These are phyloP conservation scores for Trichophaea hybrida DNA, from an alignment of 2,329 filamentous ascomycete genomes.

Conservation along the genomic window DNA sequence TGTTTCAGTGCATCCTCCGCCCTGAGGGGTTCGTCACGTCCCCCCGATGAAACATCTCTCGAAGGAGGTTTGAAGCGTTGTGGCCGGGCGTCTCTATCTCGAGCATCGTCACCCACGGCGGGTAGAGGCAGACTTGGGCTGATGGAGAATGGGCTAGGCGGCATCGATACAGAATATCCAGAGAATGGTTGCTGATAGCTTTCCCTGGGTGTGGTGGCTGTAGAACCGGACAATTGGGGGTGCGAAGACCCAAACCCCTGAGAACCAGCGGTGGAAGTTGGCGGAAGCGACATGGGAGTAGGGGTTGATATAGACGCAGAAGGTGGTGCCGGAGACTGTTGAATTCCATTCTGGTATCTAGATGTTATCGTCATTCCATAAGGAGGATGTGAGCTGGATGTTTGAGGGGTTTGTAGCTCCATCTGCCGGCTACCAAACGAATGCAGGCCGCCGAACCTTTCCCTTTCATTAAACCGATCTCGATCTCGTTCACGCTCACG, in stretches of 20 bases:
- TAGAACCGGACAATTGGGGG: slow-evolving; percentile 14
- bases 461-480: slow-evolving; percentile 30
- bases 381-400: slow-evolving; percentile 19
- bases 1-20: slow-evolving; percentile 20
- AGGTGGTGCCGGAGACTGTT: slow-evolving; percentile 1
- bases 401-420: slow-evolving; percentile 25
- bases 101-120: slow-evolving; percentile 16
- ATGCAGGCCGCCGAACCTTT: slow-evolving; percentile 23
- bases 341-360: slow-evolving; percentile 10
- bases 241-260: slow-evolving; percentile 18
- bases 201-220: slow-evolving; percentile 20
- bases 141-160: slow-evolving; percentile 26
- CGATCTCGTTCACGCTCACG: slow-evolving; percentile 16
- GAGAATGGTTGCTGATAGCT: slow-evolving; percentile 23
- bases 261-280: slow-evolving; percentile 12
- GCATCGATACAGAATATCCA: slow-evolving; percentile 26
- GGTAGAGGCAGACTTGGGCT: slow-evolving; percentile 21
- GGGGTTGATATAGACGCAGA: slow-evolving; percentile 16
- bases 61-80: slow-evolving; percentile 2
- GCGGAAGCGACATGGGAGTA: slow-evolving; percentile 16
- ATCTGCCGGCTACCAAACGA: slow-evolving; percentile 22
- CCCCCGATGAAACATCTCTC: slow-evolving; percentile 4
- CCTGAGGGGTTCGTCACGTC: slow-evolving; percentile 18
- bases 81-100: slow-evolving; percentile 8
- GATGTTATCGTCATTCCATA: slow-evolving; percentile 21